Conservation (phyloP, 1,284 basidiomycete genomes). For the Cystobasidium slooffiae region DNA sequence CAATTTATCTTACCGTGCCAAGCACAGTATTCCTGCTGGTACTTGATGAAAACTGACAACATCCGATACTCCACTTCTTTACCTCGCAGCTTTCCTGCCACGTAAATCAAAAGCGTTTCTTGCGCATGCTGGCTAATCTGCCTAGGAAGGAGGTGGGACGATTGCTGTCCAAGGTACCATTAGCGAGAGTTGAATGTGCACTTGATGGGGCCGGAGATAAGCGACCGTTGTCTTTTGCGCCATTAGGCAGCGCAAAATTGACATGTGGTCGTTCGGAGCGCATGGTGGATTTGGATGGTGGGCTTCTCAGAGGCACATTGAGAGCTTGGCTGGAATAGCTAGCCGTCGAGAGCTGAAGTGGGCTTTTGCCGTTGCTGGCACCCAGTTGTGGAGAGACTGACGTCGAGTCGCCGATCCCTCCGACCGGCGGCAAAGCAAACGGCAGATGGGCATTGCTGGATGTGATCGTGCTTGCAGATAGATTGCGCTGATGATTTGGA, state of each 20-base stretch:
- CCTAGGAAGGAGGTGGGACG: conserved; percentile 31
- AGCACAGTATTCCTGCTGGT: too few relatives aligned
- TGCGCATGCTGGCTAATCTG: conserved; percentile 33
- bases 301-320: neutral
- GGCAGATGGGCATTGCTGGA: conserved; percentile 33
- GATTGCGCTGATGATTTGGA: conserved; percentile 27
- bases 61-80: too few relatives aligned
- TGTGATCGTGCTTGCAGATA: conserved; percentile 18
- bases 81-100: neutral
- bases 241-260: conserved; percentile 1
- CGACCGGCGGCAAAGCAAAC: conserved; percentile 24
- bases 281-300: conserved; percentile 12
- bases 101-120: conserved; percentile 17
- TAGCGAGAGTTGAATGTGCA: conserved; percentile 1
- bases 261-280: neutral
- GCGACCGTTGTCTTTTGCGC: conserved; percentile 1
- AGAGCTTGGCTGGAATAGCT: conserved; percentile 4
- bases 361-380: neutral
- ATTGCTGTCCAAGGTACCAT: conserved; percentile 13
- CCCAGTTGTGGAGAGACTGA: neutral
- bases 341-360: neutral
- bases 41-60: too few relatives aligned
- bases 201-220: conserved; percentile 18
- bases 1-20: too few relatives aligned
- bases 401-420: neutral